Percentiles rank a stretch among this genome's conserved stretches.
These are phyloP conservation scores for Chenopodium quinoa DNA, from an alignment of 148 eudicot genomes.

Conservation along the genomic window DNA sequence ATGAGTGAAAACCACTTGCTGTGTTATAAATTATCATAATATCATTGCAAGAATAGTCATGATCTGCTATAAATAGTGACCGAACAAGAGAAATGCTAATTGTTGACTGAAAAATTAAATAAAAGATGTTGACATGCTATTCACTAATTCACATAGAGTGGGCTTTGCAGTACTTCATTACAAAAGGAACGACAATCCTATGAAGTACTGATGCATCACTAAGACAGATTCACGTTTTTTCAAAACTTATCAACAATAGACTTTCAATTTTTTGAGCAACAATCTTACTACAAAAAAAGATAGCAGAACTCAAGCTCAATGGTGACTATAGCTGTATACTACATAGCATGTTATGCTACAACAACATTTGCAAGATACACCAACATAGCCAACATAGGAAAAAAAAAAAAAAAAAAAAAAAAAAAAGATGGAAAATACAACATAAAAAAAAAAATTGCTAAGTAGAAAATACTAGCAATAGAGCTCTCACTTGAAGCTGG, in stretches of 20 bases:
- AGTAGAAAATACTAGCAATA: neutral
- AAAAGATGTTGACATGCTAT: neutral
- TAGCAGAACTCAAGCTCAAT: neutral
- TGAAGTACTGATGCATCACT: neutral
- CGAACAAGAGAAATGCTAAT: neutral
- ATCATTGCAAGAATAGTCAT: neutral
- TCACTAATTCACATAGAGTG: neutral
- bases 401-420: no score
- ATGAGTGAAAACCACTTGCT: neutral
- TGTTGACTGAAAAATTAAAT: neutral
- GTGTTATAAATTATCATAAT: neutral
- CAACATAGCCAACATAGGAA: neutral
- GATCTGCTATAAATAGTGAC: neutral
- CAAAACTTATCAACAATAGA: neutral
- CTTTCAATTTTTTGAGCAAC: neutral
- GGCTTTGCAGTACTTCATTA: neutral
- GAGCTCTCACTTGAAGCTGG: slow-evolving; percentile 64
- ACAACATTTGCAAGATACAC: neutral
- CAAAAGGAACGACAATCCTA: neutral
- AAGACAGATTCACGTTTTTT: neutral
- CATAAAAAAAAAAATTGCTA: neutral
- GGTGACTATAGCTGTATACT: no score
- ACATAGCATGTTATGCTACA: neutral
- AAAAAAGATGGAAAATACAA: neutral
- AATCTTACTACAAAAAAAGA: neutral